Base-by-base conservation (phyloP, 2,329 filamentous ascomycete species). In the Hymenoscyphus albidus region DNA sequence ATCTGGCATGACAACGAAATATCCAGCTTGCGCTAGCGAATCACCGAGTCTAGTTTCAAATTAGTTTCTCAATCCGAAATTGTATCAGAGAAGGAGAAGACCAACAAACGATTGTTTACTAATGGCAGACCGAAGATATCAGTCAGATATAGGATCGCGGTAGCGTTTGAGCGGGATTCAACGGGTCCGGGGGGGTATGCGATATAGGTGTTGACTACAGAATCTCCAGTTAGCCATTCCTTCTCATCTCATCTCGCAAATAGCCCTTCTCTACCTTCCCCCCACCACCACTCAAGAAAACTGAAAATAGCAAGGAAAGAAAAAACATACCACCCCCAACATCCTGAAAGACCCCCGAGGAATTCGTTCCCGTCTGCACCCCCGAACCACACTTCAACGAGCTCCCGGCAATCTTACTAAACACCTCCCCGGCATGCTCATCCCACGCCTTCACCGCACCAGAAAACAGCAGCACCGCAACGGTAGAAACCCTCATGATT, bases 1-100 rank as follows among this genome's bases (percentile, higher is more conserved):
- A 74, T 91, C 88, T 1, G 88, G 88, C 64, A 88, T 81, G 59
- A 88, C 77, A 67, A 83, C 81, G 61, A 88, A 80, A 78, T 89
- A 91, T 69, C 88, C 88, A 69, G 86, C 86, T 64, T 83, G 81
- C 61, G 88, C 88, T 75, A 85, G 88, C 70, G 85, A 82, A 78
- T 91, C 88, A 71, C 86, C 87, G 71, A 83, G 79, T 39, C 68
- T 69, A 56, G 14, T 27, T 48, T 57, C 13, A 16, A 2, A 12
- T 39, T 10, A 56, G 16, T 10, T 12, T 42, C 2, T 10, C 12
- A 2, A 13, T 10, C 27, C 27, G 2, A 27, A 27, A 3, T 27
- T 3, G 3, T 27, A 27, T 27, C 3, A 27, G 2, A 27, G 16
- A 27, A 40, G n/a, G 18, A 18, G 22, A n/a, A 31, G 13, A 22